phyloP scores from a whole-genome alignment of 257 asterid genomes.

The Solanum pinnatisectum region DNA sequence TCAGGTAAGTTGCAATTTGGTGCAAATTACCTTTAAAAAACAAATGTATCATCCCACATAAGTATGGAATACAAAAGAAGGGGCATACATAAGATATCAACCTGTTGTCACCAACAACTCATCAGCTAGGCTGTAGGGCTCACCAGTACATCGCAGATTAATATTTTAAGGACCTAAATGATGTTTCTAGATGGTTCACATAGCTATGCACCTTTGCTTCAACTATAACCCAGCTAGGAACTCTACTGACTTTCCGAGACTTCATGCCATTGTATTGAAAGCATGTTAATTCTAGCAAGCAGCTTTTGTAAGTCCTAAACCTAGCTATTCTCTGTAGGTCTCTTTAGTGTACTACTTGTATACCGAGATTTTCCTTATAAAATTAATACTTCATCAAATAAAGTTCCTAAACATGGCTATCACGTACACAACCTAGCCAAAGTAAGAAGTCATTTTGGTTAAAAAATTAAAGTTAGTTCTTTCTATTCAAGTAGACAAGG shows the following conservation, averaged over 20 bases:
- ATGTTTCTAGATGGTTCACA: background rate
- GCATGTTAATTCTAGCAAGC: background rate
- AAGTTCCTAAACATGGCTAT: background rate
- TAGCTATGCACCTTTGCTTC: background rate
- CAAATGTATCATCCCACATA: background rate
- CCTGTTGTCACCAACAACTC: background rate
- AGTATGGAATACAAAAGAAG: background rate
- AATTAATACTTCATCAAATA: background rate
- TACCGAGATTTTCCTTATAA: background rate
- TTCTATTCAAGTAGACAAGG: background rate
- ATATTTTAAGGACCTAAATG: background rate
- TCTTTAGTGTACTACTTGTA: background rate
- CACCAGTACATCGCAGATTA: background rate
- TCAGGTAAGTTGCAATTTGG: background rate
- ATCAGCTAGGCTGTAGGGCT: background rate
- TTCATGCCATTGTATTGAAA: background rate
- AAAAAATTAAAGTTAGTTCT: background rate
- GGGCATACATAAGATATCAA: background rate
- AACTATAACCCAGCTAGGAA: background rate
- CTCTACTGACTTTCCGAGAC: background rate
- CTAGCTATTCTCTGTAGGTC: background rate
- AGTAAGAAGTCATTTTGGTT: background rate
- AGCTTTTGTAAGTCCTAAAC: background rate
- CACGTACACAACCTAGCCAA: background rate
- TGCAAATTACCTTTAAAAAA: background rate